Percentiles rank a stretch among this genome's conserved stretches.
Evolutionary conservation across 2,329 filamentous ascomycete species (phyloP).

Genomic region (Sphaerostilbella broomeana): DNA sequence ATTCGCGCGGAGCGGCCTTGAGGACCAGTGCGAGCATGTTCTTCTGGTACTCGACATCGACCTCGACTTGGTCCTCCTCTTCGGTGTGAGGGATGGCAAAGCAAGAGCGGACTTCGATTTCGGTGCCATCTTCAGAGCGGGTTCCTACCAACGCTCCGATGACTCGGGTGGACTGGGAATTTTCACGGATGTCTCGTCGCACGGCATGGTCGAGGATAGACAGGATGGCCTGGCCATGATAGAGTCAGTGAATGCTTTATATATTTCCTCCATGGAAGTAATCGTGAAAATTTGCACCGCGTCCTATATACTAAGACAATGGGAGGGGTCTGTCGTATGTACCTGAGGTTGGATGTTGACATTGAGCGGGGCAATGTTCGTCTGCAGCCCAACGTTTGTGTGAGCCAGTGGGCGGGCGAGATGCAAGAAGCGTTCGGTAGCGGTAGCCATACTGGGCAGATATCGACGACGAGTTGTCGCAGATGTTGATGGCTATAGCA

Average conservation of each 20-base stretch:
- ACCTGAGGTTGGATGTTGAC: conserved; percentile 96
- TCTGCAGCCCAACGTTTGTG: conserved; percentile 68
- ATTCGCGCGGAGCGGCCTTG: conserved; percentile 87
- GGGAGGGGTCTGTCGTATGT: conserved; percentile 30
- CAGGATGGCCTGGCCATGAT: conserved; percentile 53
- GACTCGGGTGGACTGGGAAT: conserved; percentile 82
- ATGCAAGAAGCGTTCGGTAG: conserved; percentile 84
- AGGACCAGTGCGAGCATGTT: conserved; percentile 95
- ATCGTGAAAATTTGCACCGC: not conserved
- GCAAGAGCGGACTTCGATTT: conserved; percentile 91
- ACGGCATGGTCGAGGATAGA: conserved; percentile 88
- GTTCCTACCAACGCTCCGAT: conserved; percentile 93
- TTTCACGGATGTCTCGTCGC: conserved; percentile 64
- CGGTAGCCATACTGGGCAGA: conserved; percentile 67
- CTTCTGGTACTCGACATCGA: conserved; percentile 99
- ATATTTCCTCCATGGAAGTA: conserved; percentile 5
- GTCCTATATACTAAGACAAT: conserved; percentile 1
- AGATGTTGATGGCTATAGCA: conserved; percentile 3
- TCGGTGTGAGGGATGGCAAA: conserved; percentile 98
- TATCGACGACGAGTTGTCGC: conserved; percentile 16
- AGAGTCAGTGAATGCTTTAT: conserved; percentile 7
- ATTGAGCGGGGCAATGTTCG: conserved; percentile 82
- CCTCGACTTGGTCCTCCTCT: conserved; percentile 96
- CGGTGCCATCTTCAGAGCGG: conserved; percentile 91
- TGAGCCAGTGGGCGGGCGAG: conserved; percentile 88